These are phyloP conservation scores for Amniculicola lignicola DNA, from an alignment of 495 filamentous ascomycete genomes.

Conservation along the genomic window DNA sequence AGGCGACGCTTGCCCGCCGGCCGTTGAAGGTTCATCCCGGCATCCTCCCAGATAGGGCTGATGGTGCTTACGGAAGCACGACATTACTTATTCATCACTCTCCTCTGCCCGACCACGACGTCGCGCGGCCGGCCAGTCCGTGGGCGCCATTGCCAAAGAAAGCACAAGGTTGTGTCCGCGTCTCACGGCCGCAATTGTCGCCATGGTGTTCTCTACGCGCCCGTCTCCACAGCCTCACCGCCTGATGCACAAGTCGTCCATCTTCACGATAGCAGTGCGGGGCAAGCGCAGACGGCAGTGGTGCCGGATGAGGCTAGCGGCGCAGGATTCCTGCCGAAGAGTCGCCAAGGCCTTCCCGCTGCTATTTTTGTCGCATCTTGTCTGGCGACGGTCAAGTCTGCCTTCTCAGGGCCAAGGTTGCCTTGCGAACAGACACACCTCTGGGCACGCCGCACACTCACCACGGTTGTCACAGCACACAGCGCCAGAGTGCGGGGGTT, in stretches of 20 bases:
- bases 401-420: conserved; percentile 1
- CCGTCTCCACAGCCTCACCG: conserved; percentile 21
- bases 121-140: neutral
- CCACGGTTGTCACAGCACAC: neutral
- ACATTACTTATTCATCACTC: neutral
- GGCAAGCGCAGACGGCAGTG: neutral
- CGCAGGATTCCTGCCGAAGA: neutral
- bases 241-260: neutral
- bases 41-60: neutral
- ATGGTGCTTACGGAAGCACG: neutral
- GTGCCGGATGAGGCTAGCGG: conserved; percentile 2
- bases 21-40: neutral
- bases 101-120: neutral
- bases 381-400: conserved; percentile 9
- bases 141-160: neutral
- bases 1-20: neutral
- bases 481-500: neutral
- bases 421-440: neutral
- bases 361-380: conserved; percentile 21
- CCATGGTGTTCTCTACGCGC: conserved; percentile 12
- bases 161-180: neutral
- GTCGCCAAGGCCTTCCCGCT: neutral
- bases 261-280: conserved; percentile 10
- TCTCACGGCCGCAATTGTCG: neutral
- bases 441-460: neutral